Conservation (phyloP, 2,329 filamentous ascomycete genomes). For the Alternaria ethzedia region DNA sequence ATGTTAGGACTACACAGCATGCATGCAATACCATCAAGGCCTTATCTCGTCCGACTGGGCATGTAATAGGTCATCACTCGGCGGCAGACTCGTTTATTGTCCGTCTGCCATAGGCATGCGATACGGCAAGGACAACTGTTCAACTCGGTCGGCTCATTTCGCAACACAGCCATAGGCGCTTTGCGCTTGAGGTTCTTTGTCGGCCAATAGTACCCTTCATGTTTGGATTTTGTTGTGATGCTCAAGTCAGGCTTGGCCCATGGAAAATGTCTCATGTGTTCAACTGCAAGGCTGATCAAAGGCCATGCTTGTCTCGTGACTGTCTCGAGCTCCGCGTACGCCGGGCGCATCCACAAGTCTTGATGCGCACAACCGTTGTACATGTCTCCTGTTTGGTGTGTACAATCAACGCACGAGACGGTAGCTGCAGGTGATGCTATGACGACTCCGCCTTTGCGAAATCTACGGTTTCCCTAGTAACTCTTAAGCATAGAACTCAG, state of each 20-base stretch:
- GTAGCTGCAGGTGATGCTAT: not conserved
- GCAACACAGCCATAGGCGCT: conserved; percentile 16
- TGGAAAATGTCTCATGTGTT: conserved; percentile 1
- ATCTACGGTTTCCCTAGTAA: not conserved
- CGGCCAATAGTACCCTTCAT: not conserved
- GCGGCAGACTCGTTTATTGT: conserved; percentile 3
- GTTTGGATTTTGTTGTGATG: not conserved
- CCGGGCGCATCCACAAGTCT: not conserved
- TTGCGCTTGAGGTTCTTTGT: conserved; percentile 1
- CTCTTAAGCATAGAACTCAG: not conserved
- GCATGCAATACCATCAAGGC: not conserved
- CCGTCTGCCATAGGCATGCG: not conserved
- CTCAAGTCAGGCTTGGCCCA: not conserved
- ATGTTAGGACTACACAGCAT: conserved; percentile 8
- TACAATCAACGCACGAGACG: not conserved
- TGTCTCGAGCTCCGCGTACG: conserved; percentile 13
- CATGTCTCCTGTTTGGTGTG: not conserved
- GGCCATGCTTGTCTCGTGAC: conserved; percentile 17
- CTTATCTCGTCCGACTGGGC: conserved; percentile 18
- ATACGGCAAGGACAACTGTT: not conserved
- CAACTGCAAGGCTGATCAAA: conserved; percentile 8
- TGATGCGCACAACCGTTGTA: not conserved
- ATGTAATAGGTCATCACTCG: not conserved
- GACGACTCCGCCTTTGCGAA: not conserved
- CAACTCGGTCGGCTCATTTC: not conserved